A percentile compares a stretch with the other conserved stretches of the same genome.
These are phyloP conservation scores for Platanthera zijinensis DNA, from an alignment of 106 monocot species.

Conservation along the genomic window DNA sequence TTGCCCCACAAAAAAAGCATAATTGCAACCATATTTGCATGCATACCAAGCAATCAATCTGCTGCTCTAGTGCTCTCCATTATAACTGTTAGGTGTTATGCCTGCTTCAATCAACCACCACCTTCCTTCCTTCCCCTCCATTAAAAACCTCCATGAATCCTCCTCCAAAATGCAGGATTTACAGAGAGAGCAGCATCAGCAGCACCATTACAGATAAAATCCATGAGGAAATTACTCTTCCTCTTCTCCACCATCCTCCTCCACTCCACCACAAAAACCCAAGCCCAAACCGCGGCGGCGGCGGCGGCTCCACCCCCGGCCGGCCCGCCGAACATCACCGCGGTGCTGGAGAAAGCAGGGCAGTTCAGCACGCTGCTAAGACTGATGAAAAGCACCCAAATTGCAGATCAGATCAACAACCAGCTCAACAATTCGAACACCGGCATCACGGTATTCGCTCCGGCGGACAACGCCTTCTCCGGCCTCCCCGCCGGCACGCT, in stretches of 20 bases:
- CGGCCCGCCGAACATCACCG: slow-evolving; percentile 59
- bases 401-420: slow-evolving; percentile 53
- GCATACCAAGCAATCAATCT: slow-evolving; percentile 16
- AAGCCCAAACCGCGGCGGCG: slow-evolving; percentile 34
- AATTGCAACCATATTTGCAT: slow-evolving; percentile 6
- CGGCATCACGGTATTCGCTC: slow-evolving; percentile 74
- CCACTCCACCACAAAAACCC: neutral
- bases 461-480: slow-evolving; percentile 76
- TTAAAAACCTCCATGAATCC: neutral
- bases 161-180: neutral
- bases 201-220: neutral
- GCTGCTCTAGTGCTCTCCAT: slow-evolving; percentile 1
- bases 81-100: slow-evolving; percentile 11
- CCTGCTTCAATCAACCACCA: slow-evolving; percentile 13
- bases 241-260: slow-evolving; percentile 10
- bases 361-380: slow-evolving; percentile 60
- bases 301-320: slow-evolving; percentile 39
- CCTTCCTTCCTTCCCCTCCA: neutral
- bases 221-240: slow-evolving; percentile 1
- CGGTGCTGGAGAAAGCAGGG: slow-evolving; percentile 66
- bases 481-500: slow-evolving; percentile 69
- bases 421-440: slow-evolving; percentile 62
- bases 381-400: slow-evolving; percentile 55
- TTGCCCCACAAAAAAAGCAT: neutral
- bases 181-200: neutral